These are phyloP conservation scores for Pestalotiopsis sp. DNA, from an alignment of 2,329 filamentous ascomycete genomes.

Conservation along the genomic window DNA sequence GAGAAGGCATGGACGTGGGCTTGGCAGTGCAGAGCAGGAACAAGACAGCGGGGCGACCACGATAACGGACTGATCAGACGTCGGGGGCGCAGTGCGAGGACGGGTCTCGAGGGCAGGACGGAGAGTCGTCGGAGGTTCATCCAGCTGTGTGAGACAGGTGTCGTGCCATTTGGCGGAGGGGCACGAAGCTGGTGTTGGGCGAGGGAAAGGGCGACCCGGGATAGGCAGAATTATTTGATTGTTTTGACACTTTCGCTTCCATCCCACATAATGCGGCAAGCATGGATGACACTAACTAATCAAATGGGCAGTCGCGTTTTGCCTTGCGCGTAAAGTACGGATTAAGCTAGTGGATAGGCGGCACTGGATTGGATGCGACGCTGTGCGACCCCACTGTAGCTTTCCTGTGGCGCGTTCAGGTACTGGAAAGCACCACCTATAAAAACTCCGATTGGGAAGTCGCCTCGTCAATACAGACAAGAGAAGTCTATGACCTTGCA, in stretches of 20 bases:
- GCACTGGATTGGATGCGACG: not conserved
- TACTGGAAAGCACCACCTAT: no score
- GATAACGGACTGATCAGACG: not conserved
- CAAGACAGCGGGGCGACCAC: not conserved
- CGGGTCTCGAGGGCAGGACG: conserved; percentile 24
- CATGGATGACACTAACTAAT: not conserved
- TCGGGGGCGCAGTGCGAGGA: conserved; percentile 16
- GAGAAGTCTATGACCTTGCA: no score
- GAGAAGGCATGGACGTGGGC: conserved; percentile 17
- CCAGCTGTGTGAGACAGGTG: not conserved
- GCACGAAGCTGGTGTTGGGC: not conserved
- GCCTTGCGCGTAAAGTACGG: not conserved
- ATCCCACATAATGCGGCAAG: not conserved
- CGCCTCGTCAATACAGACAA: no score
- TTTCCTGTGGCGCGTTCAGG: no score
- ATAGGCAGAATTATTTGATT: not conserved
- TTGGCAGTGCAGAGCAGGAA: not conserved
- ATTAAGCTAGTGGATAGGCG: not conserved
- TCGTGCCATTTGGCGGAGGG: conserved; percentile 6
- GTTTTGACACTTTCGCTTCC: not conserved
- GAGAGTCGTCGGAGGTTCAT: conserved; percentile 24
- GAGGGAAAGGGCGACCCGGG: no score
- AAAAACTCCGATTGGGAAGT: no score
- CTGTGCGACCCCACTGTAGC: not conserved
- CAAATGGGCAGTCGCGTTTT: not conserved